Base-by-base conservation (phyloP, 148 eudicot genomes). In the Arbutus unedo region DNA sequence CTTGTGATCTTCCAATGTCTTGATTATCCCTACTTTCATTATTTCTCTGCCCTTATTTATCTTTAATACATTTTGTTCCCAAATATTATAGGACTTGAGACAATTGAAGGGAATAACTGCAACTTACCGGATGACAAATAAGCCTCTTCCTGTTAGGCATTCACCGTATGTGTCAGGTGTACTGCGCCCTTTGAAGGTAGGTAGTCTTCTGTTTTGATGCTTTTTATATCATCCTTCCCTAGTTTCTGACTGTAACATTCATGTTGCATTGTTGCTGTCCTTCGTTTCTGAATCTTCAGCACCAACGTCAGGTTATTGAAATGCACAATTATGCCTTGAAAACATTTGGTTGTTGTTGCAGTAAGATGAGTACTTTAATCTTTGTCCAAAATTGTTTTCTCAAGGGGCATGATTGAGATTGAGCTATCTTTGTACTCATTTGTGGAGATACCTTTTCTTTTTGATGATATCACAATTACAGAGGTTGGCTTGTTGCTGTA, bases 51-150 rank as follows among this genome's bases (percentile, higher is more conserved):
- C n/a, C 5, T 77, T 51, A 68, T 50, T 54, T 38, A 10, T 83
- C n/a, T 44, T 5, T 73, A 79, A 79, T 50, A 81, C 14, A 54
- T 62, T 13, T 31, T 71, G 38, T 8, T 50, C 25, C 2, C n/a
- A 55, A 11, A 76, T 78, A 66, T 87, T 83, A 57, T 87, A 96
- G 99, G 99, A 91, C 87, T 88, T 97, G 88, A 88, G 85, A 84
- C 99, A 97, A 74, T 78, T 97, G 85, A 93, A 93, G 83, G 99
- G 98, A 48, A 92, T 97, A 80, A 90, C 93, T 78, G 95, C 99
- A 25, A 88, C 98, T 48, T 97, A 87, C 88, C 89, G 99, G 92
- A 91, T 97, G 95, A 92, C 95, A 79, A 94, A 97, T 85, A 97
- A 91, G 90, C 99, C 99, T 80, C 91, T 84, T 81, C 99, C 99